Base-by-base conservation (phyloP, 1,139 yeast species). In the Pneumocystis canis region DNA sequence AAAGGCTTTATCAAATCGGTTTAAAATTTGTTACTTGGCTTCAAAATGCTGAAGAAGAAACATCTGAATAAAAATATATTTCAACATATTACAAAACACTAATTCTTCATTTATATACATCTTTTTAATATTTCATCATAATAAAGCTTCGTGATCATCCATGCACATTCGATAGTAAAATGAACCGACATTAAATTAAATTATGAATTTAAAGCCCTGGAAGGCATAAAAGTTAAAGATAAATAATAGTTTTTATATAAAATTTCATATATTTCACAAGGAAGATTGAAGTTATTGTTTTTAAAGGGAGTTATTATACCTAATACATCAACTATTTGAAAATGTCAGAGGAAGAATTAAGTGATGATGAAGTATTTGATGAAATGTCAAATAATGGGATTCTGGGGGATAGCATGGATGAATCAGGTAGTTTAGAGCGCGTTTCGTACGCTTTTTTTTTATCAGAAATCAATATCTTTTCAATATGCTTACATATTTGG, bases 341-440 rank as follows among this genome's bases (percentile, higher is more conserved):
- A 30, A 57, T 57, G 59, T 57, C 59, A 35, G 41, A 35, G 14
- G 59, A 39, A 9, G 40, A 35, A 25, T 57, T 57, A 9, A 57
- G 59, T 57, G 59, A 57, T 39, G 59, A 57, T 20, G 59, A 57
- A 35, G 41, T 57, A 39, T 57, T 57, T 57, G 59, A 57, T 39
- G 41, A 57, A 11, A 57, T 57, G 59, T 57, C 59, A 20, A 39
- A 57, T 39, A 57, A 57, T 35, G 37, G 41, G 6, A 57, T 57
- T 39, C 20, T 39, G 11, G 37, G 14, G 1, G 41, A 47, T 11
- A 47, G 54, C n/a, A 25, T 47, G 30, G 54, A 30, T 57, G 59
- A 57, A 35, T 57, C 59, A 57, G 59, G 59, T 57, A 28, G 40
- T 20, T 47, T 9, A 1, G 14, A 47, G 39, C 54, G 31, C 31